phyloP scores from a whole-genome alignment of 2,329 filamentous ascomycete species.

The Trichoderma brevicompactum region DNA sequence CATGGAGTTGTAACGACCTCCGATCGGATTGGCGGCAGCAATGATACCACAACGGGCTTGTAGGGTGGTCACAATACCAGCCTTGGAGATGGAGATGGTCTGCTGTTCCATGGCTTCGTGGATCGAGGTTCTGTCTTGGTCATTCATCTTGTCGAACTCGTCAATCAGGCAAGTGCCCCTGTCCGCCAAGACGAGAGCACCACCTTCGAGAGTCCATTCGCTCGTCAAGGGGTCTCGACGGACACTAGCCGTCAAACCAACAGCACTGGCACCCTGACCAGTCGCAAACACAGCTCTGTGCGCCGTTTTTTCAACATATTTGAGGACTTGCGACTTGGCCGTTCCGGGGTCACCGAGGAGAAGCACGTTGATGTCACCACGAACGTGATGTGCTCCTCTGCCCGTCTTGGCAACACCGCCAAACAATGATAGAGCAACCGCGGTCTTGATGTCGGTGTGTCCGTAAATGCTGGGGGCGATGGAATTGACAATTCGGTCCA shows the following conservation, averaged over 20 bases:
- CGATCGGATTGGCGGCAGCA: slow-evolving; percentile 94
- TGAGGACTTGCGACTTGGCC: slow-evolving; percentile 95
- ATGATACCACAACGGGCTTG: slow-evolving; percentile 96
- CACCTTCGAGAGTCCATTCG: slow-evolving; percentile 97
- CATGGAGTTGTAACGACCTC: slow-evolving; percentile 94
- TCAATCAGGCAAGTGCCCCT: slow-evolving; percentile 95
- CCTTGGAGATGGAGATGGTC: slow-evolving; percentile 98
- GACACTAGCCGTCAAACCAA: slow-evolving; percentile 96
- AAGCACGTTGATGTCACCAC: slow-evolving; percentile 97
- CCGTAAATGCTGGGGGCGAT: slow-evolving; percentile 98
- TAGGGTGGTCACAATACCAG: slow-evolving; percentile 95
- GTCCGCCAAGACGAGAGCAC: slow-evolving; percentile 92
- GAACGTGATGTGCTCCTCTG: slow-evolving; percentile 85
- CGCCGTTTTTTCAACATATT: slow-evolving; percentile 97
- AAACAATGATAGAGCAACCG: slow-evolving; percentile 90
- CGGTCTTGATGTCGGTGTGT: slow-evolving; percentile 95
- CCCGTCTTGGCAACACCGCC: slow-evolving; percentile 91
- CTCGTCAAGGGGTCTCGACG: slow-evolving; percentile 92
- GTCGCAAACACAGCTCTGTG: slow-evolving; percentile 97
- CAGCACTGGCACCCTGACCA: slow-evolving; percentile 93
- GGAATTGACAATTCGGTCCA: slow-evolving; percentile 90
- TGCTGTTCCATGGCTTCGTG: slow-evolving; percentile 99
- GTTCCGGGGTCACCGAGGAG: slow-evolving; percentile 96
- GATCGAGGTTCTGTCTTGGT: slow-evolving; percentile 96
- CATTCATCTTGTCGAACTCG: slow-evolving; percentile 99